phyloP scores from a whole-genome alignment of 2,329 filamentous ascomycete species.

The Neurospora crassa region DNA sequence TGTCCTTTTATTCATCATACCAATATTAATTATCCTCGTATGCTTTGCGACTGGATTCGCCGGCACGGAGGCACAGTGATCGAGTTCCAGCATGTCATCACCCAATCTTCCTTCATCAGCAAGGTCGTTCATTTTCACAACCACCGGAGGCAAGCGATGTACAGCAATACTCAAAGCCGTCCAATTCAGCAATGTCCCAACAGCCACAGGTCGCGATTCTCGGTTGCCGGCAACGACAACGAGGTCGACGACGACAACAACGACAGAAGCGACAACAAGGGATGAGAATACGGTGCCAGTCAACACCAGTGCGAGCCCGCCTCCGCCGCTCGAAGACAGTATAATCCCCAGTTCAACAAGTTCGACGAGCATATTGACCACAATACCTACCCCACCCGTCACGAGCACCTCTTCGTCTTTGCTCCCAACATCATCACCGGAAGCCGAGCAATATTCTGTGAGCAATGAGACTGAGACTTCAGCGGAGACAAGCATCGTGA shows the following conservation, averaged over 20 bases:
- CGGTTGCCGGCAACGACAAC: slow-evolving; percentile 9
- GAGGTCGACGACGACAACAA: neutral
- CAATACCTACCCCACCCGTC: slow-evolving; percentile 16
- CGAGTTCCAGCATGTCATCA: slow-evolving; percentile 30
- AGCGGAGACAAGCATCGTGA: slow-evolving; percentile 24
- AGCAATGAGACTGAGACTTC: slow-evolving; percentile 13
- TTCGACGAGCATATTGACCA: slow-evolving; percentile 27
- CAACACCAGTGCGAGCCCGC: slow-evolving; percentile 7
- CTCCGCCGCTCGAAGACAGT: slow-evolving; percentile 8
- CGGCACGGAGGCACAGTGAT: slow-evolving; percentile 11
- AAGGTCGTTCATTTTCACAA: slow-evolving; percentile 31
- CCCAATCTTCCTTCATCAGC: slow-evolving; percentile 35
- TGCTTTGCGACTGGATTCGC: slow-evolving; percentile 37
- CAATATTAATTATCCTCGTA: slow-evolving; percentile 19
- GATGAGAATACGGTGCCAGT: slow-evolving; percentile 9
- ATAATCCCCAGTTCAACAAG: slow-evolving; percentile 22
- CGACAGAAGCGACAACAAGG: slow-evolving; percentile 10
- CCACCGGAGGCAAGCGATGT: slow-evolving; percentile 40
- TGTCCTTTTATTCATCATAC: slow-evolving; percentile 21
- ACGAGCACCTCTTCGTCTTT: slow-evolving; percentile 6
- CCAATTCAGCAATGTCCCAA: slow-evolving; percentile 13
- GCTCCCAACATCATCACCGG: slow-evolving; percentile 11
- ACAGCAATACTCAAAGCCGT: slow-evolving; percentile 38
- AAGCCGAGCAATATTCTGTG: slow-evolving; percentile 7
- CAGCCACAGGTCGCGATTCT: slow-evolving; percentile 1